Evolutionary conservation across 768 basidiomycete genomes (phyloP).

Genomic region (Boletales sp.): DNA sequence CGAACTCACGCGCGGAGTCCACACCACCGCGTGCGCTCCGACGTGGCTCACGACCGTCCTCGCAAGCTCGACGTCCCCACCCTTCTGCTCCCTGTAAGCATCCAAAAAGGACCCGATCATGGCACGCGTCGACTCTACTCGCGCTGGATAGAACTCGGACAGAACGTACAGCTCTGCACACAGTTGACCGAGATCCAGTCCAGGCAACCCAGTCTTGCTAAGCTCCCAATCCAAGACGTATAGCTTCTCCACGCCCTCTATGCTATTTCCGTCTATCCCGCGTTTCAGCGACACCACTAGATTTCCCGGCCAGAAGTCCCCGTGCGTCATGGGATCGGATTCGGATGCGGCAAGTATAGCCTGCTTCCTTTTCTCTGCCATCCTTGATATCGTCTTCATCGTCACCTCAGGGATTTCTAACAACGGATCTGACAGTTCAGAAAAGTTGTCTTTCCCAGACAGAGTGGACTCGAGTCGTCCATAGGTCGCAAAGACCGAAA

Average conservation of each 20-base stretch:
- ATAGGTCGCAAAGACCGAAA: conserved; percentile 43
- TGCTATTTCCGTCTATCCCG: conserved; percentile 18
- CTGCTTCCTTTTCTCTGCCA: conserved; percentile 29
- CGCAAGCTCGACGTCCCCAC: conserved; percentile 27
- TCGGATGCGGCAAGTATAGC: conserved; percentile 29
- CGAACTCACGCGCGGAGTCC: conserved; percentile 40
- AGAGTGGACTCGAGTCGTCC: conserved; percentile 42
- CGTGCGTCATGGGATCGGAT: conserved; percentile 35
- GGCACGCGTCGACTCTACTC: conserved; percentile 32
- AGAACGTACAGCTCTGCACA: conserved; percentile 56
- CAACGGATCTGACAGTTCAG: conserved; percentile 40
- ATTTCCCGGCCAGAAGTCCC: conserved; percentile 76
- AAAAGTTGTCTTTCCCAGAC: conserved; percentile 26
- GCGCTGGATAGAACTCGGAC: conserved; percentile 43
- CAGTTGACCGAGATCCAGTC: conserved; percentile 61
- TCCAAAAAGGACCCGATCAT: conserved; percentile 44
- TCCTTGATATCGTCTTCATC: conserved; percentile 31
- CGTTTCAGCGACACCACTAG: conserved; percentile 43
- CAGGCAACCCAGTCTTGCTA: conserved; percentile 52
- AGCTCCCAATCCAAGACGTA: conserved; percentile 67
- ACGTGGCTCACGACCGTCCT: conserved; percentile 42
- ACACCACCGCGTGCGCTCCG: conserved; percentile 53
- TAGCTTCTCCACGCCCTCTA: conserved; percentile 35
- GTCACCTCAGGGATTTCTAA: conserved; percentile 37
- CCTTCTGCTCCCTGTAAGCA: conserved; percentile 36